A percentile compares a stretch with the other conserved stretches of the same genome.
phyloP scores from a whole-genome alignment of 129 eudicot genomes.

The Helianthus tuberosus region DNA sequence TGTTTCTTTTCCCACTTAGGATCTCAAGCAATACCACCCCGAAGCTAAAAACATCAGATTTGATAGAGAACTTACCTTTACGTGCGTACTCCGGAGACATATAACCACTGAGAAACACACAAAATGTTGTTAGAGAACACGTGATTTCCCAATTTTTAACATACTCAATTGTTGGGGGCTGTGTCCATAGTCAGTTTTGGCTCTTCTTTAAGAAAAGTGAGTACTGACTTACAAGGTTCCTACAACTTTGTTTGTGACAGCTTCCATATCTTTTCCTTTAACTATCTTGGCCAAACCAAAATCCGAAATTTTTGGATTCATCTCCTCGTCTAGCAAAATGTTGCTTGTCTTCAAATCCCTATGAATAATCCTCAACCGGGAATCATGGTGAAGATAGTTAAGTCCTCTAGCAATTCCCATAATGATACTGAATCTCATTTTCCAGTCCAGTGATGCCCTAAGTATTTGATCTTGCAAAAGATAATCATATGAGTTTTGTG shows the following conservation, averaged over 20 bases:
- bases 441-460: background rate
- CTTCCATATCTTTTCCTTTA: slow-evolving; percentile 35
- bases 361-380: background rate
- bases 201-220: too few species aligned
- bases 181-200: background rate
- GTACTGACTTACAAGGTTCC: slow-evolving; percentile 33
- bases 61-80: slow-evolving; percentile 27
- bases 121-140: background rate
- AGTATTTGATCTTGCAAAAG: too few species aligned
- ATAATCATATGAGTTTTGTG: background rate
- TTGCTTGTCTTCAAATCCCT: too few species aligned
- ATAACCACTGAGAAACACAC: slow-evolving; percentile 35
- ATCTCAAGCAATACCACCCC: slow-evolving; percentile 37
- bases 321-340: too few species aligned
- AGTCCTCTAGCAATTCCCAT: slow-evolving; percentile 22
- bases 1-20: slow-evolving; percentile 39
- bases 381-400: slow-evolving; percentile 16
- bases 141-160: background rate
- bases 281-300: too few species aligned
- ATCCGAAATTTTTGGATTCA: too few species aligned
- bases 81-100: slow-evolving; percentile 41
- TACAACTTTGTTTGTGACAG: slow-evolving; percentile 26
- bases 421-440: slow-evolving; percentile 3
- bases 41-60: slow-evolving; percentile 38
- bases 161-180: too few species aligned